Percentiles rank a stretch among this genome's conserved stretches.
Conservation (phyloP, 2,329 filamentous ascomycete genomes). For the Mollisiaceae sp. region DNA sequence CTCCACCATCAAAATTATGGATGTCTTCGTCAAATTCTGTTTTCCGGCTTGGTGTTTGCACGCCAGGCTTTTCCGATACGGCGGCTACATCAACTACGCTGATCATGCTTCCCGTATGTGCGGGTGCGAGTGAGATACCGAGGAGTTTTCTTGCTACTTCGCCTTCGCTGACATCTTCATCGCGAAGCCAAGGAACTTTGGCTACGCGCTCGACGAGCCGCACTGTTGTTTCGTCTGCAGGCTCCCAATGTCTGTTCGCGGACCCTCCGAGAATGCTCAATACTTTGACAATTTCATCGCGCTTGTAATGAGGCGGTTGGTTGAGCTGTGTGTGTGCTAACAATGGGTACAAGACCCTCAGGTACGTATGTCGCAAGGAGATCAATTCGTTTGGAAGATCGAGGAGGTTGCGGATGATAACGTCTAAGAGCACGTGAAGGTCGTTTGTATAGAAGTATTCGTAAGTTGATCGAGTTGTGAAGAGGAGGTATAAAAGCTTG, state of each 20-base stretch:
- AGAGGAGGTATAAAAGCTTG: conserved; percentile 92
- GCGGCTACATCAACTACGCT: conserved; percentile 80
- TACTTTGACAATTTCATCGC: conserved; percentile 79
- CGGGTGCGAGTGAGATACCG: conserved; percentile 72
- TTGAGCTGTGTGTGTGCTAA: conserved; percentile 90
- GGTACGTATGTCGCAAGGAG: conserved; percentile 86
- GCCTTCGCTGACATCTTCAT: conserved; percentile 47
- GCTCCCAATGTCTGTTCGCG: conserved; percentile 76
- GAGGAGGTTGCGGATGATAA: conserved; percentile 95
- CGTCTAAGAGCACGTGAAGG: conserved; percentile 89
- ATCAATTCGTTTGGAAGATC: conserved; percentile 86
- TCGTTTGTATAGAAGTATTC: conserved; percentile 99
- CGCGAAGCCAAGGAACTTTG: conserved; percentile 71
- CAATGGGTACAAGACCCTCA: conserved; percentile 89
- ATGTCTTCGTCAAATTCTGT: conserved; percentile 40
- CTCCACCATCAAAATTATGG: conserved; percentile 34
- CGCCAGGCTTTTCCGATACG: conserved; percentile 80
- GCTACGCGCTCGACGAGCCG: conserved; percentile 78
- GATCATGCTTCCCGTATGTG: conserved; percentile 71
- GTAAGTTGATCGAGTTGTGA: conserved; percentile 88
- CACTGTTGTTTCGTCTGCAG: conserved; percentile 79
- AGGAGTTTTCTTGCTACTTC: conserved; percentile 64
- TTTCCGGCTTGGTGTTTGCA: conserved; percentile 77
- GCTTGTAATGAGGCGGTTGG: conserved; percentile 88
- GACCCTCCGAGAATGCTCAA: conserved; percentile 73